phyloP scores from a whole-genome alignment of 2,329 filamentous ascomycete genomes.

The Aspergillus piperis region DNA sequence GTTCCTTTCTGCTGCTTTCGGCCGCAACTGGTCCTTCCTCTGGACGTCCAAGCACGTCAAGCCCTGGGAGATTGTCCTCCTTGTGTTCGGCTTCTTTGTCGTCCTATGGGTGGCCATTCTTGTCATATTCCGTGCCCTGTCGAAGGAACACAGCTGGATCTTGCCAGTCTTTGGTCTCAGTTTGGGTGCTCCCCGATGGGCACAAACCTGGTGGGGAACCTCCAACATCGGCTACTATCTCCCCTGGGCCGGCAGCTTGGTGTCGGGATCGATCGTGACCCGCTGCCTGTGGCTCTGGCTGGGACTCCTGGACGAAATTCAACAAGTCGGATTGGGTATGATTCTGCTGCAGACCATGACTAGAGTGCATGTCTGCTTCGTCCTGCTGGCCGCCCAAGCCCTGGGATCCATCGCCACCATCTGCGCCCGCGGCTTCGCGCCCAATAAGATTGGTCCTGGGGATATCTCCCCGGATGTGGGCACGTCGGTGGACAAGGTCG shows the following conservation, averaged over 20 bases:
- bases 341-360: conserved; percentile 9
- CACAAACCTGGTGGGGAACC: conserved; percentile 7
- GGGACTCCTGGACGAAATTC: conserved; percentile 3
- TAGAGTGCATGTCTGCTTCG: conserved; percentile 6
- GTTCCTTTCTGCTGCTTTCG: conserved; percentile 2
- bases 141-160: conserved; percentile 7
- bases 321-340: conserved; percentile 7
- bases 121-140: neutral
- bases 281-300: conserved; percentile 6
- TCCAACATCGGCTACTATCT: conserved; percentile 5
- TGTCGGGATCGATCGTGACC: neutral
- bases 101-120: neutral
- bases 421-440: conserved; percentile 3
- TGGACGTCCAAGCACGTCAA: conserved; percentile 6
- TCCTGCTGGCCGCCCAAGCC: neutral
- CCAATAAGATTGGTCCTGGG: conserved; percentile 2
- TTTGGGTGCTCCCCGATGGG: conserved; percentile 1
- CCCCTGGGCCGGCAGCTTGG: conserved; percentile 1
- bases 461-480: conserved; percentile 3
- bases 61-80: neutral
- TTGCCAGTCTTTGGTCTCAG: conserved; percentile 6
- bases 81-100: neutral
- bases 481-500: conserved; percentile 4
- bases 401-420: conserved; percentile 7
- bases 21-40: conserved; percentile 9